phyloP scores from a whole-genome alignment of 2,329 filamentous ascomycete genomes.

The Fusarium sp. region DNA sequence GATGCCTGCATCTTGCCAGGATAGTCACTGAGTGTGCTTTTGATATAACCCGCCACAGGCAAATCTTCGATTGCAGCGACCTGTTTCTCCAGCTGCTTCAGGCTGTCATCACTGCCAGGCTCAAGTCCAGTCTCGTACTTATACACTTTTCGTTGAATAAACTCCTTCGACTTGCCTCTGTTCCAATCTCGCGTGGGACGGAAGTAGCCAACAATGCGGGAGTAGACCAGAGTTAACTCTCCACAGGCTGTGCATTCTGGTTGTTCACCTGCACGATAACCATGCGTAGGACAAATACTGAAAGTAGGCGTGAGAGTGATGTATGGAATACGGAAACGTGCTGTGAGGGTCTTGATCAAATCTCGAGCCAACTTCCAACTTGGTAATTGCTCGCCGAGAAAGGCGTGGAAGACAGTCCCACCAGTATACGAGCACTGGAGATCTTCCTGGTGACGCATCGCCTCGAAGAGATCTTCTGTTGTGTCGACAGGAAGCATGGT shows the following conservation, averaged over 20 bases:
- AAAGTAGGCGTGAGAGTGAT: conserved; percentile 44
- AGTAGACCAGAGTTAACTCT: conserved; percentile 36
- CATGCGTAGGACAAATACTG: conserved; percentile 42
- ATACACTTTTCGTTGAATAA: conserved; percentile 35
- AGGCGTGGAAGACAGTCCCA: conserved; percentile 44
- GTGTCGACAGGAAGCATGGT: conserved; percentile 45
- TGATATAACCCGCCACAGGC: conserved; percentile 40
- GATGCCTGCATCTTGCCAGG: conserved; percentile 43
- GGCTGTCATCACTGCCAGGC: accelerated
- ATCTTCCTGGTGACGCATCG: conserved; percentile 35
- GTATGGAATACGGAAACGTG: conserved; percentile 42
- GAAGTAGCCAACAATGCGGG: conserved; percentile 44
- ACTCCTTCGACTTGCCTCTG: conserved; percentile 41
- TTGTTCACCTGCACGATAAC: conserved; percentile 38
- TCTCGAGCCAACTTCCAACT: conserved; percentile 41
- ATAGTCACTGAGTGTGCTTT: conserved; percentile 43
- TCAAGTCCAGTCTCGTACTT: conserved; percentile 15
- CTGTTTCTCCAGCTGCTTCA: conserved; percentile 18
- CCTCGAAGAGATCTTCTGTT: conserved; percentile 44
- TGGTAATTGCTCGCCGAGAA: conserved; percentile 39
- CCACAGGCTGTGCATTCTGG: conserved; percentile 29
- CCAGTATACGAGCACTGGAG: conserved; percentile 46
- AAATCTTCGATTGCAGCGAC: conserved; percentile 30
- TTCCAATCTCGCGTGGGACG: conserved; percentile 45
- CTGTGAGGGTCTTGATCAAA: conserved; percentile 38